These are phyloP conservation scores for Cyberlindnera misumaiensis DNA, from an alignment of 805 yeast genomes.

Conservation along the genomic window DNA sequence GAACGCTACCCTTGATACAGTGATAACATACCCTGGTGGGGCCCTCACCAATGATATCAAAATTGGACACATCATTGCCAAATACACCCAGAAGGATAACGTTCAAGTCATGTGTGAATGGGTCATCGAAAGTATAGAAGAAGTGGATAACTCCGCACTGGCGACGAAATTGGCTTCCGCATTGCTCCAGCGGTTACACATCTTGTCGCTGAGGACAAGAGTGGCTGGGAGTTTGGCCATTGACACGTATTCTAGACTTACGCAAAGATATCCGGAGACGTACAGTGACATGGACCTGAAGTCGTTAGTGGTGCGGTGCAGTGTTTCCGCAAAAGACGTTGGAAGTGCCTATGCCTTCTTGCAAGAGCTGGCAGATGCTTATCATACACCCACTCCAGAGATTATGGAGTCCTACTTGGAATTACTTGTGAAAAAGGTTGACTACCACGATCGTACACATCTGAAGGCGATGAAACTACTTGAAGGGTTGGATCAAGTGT, in stretches of 20 bases:
- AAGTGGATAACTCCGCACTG: slow-evolving; percentile 6
- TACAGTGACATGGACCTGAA: background rate
- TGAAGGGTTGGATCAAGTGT: slow-evolving; percentile 7
- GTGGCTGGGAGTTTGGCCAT: no score
- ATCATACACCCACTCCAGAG: background rate
- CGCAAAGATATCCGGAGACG: no score
- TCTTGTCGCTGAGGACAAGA: background rate
- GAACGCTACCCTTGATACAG: background rate
- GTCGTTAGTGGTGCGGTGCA: no score
- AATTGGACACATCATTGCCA: slow-evolving; percentile 1
- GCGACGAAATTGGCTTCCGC: slow-evolving; percentile 1
- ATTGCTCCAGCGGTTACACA: background rate
- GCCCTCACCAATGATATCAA: slow-evolving; percentile 9
- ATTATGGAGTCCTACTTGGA: slow-evolving; percentile 4
- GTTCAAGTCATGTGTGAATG: background rate
- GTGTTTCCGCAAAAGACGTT: no score
- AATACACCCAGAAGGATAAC: slow-evolving; percentile 1
- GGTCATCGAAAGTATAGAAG: background rate
- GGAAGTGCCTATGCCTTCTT: background rate
- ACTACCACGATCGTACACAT: background rate
- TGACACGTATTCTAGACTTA: no score
- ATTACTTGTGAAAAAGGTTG: background rate
- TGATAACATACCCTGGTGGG: background rate
- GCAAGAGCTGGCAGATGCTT: background rate
- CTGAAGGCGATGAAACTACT: background rate